Conservation (phyloP, 2,329 filamentous ascomycete genomes). For the Davidsoniella australis region DNA sequence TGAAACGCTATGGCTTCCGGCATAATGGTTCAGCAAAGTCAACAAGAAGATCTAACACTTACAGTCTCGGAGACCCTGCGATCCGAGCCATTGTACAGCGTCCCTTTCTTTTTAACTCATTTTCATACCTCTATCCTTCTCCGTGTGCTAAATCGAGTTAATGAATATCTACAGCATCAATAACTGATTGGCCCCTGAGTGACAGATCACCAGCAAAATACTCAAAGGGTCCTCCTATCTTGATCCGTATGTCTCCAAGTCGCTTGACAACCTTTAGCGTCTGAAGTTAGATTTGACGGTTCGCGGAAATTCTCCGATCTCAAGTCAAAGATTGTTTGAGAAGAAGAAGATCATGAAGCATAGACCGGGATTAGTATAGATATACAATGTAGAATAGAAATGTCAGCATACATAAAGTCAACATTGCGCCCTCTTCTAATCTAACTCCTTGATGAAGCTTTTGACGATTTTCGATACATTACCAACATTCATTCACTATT, state of each 20-base stretch:
- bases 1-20: not conserved
- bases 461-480: not conserved
- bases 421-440: no score
- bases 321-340: not conserved
- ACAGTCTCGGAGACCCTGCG: not conserved
- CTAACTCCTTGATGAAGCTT: not conserved
- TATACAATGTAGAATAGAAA: no score
- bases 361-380: not conserved
- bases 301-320: constrained; percentile 2
- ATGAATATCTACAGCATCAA: no score
- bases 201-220: no score
- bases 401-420: no score
- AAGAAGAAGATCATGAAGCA: not conserved
- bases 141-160: no score
- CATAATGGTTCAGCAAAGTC: not conserved
- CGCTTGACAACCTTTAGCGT: not conserved
- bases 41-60: not conserved
- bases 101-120: not conserved
- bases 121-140: no score
- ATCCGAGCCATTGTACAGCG: not conserved
- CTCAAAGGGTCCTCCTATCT: no score
- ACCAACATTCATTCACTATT: no score
- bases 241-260: no score
- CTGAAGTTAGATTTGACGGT: constrained; percentile 1
- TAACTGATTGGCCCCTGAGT: no score